Evolutionary conservation across 2,329 filamentous ascomycete genomes (phyloP).

Genomic region (Colletotrichum orchidophilum): DNA sequence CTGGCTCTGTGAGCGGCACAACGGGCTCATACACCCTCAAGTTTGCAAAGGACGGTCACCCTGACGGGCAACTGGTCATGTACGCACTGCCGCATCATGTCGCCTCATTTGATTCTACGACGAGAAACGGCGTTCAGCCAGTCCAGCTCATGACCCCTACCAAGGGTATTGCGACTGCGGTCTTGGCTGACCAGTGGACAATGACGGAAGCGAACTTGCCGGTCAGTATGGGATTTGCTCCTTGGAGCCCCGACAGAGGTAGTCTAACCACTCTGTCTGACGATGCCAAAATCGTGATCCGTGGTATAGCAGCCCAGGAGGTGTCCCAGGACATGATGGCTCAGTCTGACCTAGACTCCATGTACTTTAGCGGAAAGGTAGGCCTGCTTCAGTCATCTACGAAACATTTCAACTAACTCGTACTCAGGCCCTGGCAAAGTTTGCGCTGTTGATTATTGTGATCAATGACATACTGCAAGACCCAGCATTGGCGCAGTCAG

Average conservation of each 20-base stretch:
- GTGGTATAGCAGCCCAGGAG: constrained; percentile 73
- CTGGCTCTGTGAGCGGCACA: constrained; percentile 67
- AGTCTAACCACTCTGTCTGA: constrained; percentile 57
- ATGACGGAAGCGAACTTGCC: constrained; percentile 81
- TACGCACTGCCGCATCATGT: constrained; percentile 90
- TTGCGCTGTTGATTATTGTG: constrained; percentile 74
- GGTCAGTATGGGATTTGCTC: constrained; percentile 77
- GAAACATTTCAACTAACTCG: background rate
- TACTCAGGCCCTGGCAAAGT: constrained; percentile 74
- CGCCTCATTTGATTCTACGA: constrained; percentile 73
- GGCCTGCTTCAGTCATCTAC: constrained; percentile 31
- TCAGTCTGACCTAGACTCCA: constrained; percentile 81
- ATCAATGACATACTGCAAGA: constrained; percentile 72
- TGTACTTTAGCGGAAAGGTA: constrained; percentile 93
- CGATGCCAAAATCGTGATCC: constrained; percentile 67
- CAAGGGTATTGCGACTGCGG: constrained; percentile 81
- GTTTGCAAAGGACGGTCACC: constrained; percentile 77
- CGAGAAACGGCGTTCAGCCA: constrained; percentile 59
- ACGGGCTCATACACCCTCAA: constrained; percentile 77
- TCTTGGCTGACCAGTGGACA: constrained; percentile 79
- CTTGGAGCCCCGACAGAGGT: constrained; percentile 72
- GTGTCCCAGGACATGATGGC: constrained; percentile 78
- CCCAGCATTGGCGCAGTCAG: constrained; percentile 62
- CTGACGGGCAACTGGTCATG: constrained; percentile 74
- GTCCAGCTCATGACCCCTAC: constrained; percentile 81